Evolutionary conservation across 2,329 filamentous ascomycete genomes (phyloP).

Genomic region (Talaromyces sp.): DNA sequence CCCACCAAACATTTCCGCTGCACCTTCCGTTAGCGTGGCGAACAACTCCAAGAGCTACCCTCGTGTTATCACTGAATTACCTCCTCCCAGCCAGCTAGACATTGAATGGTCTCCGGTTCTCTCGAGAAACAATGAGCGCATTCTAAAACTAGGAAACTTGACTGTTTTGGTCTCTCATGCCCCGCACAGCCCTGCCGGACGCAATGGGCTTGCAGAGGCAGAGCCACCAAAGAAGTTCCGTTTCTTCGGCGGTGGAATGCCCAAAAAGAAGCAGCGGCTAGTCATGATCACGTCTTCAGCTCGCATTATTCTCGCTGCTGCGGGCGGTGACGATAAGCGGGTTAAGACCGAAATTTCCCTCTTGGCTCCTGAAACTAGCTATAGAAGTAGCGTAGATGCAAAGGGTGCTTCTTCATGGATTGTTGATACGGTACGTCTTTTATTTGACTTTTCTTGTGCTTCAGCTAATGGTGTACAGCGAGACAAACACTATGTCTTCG

Average conservation of each 20-base stretch:
- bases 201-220: conserved; percentile 55
- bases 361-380: conserved; percentile 66
- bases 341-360: conserved; percentile 89
- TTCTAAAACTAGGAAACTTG: conserved; percentile 87
- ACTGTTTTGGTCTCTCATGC: conserved; percentile 76
- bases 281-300: conserved; percentile 94
- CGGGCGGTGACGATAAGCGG: conserved; percentile 93
- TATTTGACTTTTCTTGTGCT: conserved; percentile 11
- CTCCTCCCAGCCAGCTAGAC: conserved; percentile 92
- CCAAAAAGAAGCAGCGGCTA: conserved; percentile 86
- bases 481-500: conserved; percentile 87
- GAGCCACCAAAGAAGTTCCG: conserved; percentile 78
- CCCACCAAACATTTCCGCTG: conserved; percentile 38
- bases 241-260: conserved; percentile 86
- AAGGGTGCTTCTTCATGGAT: conserved; percentile 86
- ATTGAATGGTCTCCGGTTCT: conserved; percentile 98
- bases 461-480: conserved; percentile 50
- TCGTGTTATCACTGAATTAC: conserved; percentile 86
- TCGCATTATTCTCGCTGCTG: conserved; percentile 80
- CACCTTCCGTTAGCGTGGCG: conserved; percentile 26
- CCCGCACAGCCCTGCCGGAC: conserved; percentile 67
- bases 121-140: conserved; percentile 84
- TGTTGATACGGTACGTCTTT: conserved; percentile 77
- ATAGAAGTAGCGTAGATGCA: conserved; percentile 74
- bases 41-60: conserved; percentile 58